Base-by-base conservation (phyloP, 495 filamentous ascomycete species). In the Hypoxylon perforatum region DNA sequence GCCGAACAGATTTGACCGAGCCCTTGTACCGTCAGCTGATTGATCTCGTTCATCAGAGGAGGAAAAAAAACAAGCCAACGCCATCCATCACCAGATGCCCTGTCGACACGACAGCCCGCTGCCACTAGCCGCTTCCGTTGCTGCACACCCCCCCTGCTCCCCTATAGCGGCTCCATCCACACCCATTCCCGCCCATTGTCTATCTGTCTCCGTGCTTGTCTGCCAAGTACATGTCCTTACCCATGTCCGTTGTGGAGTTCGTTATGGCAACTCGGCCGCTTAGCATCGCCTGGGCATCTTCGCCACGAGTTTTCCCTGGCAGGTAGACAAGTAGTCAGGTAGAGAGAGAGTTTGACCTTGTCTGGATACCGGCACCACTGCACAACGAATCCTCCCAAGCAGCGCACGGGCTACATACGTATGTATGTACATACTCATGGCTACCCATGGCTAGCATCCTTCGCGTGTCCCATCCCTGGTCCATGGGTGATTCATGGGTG, bases 231-330 rank as follows among this genome's bases (percentile, higher is more conserved):
- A n/a, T 38, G 35, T 11, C 9, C 3, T 30, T 14, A 23, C 49
- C 60, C 55, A 56, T 41, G 41, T 28, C 3, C 3, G 25, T 28
- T 28, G 53, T 49, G 52, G 64, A 61, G 57, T 39, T 58, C 0
- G 42, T 15, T 46, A 67, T 69, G 65, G 50, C 48, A 56, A 51
- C 64, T 60, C 55, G 55, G 42, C 65, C 66, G 66, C 56, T 59
- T 69, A 61, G 56, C 36, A 50, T 22, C 55, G 59, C 45, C 48
- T 58, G 58, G 47, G 23, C 35, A 10, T 61, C 60, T 55, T 61
- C 45, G 55, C 60, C 60, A 63, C 65, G 28, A 23, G 48, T 30
- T 51, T 45, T 51, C 44, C 35, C 50, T 52, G 48, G 56, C 56
- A 47, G 56, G 65, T 56, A 11, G 2, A 50, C 42, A 22, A 14